Percentiles rank a stretch among this genome's conserved stretches.
phyloP scores from a whole-genome alignment of 345 rosid genomes.

The Pistacia vera region DNA sequence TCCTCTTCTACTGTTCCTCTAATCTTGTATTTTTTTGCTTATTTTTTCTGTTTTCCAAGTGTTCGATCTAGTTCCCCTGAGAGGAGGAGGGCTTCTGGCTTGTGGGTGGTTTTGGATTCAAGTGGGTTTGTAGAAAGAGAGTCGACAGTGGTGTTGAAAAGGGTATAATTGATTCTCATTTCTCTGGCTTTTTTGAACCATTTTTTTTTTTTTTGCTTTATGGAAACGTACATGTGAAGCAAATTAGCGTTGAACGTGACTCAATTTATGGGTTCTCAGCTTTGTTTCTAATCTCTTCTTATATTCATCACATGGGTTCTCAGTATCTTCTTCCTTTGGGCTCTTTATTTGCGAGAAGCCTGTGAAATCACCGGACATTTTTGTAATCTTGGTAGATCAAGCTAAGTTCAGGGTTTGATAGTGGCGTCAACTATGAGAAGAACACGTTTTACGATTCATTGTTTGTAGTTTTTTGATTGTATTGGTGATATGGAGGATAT shows the following conservation, averaged over 20 bases:
- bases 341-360: conserved; percentile 16
- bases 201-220: conserved; percentile 17
- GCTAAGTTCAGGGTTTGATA: background rate
- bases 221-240: conserved; percentile 61
- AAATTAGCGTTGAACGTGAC: conserved; percentile 56
- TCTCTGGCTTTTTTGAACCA: conserved; percentile 4
- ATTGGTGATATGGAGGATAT: conserved; percentile 70
- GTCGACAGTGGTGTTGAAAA: conserved; percentile 11
- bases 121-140: conserved; percentile 2
- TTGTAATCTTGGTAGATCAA: conserved; percentile 18
- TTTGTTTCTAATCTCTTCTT: conserved; percentile 12
- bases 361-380: conserved; percentile 12
- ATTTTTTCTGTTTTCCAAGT: background rate
- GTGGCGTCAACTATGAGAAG: too few relatives aligned
- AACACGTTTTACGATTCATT: background rate
- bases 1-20: background rate
- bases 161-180: conserved; percentile 13
- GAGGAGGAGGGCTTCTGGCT: background rate
- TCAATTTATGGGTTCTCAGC: conserved; percentile 29
- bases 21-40: background rate
- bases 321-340: conserved; percentile 15
- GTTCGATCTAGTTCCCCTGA: background rate
- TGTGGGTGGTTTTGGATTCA: background rate
- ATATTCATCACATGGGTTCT: conserved; percentile 17
- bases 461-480: conserved; percentile 2